Percentiles rank a stretch among this genome's conserved stretches.
phyloP scores from a whole-genome alignment of 768 basidiomycete species.

The Termitomyces sp. region DNA sequence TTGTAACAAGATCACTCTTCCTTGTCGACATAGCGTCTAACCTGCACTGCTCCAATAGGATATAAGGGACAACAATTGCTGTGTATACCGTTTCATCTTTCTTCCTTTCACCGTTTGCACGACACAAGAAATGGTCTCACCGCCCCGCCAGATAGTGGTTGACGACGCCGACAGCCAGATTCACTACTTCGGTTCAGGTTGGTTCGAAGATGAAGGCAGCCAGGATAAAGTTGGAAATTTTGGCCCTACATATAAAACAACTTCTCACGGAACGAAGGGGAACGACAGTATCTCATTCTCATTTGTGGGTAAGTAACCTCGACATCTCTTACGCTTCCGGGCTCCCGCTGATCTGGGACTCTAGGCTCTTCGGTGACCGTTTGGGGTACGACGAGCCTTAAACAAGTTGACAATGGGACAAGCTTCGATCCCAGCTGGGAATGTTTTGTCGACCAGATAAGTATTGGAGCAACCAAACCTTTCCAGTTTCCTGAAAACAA shows the following conservation, averaged over 20 bases:
- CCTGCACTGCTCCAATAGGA: too few species aligned
- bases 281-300: constrained; percentile 24
- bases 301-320: constrained; percentile 22
- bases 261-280: constrained; percentile 25
- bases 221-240: constrained; percentile 26
- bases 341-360: neutral
- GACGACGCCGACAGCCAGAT: constrained; percentile 31
- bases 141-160: constrained; percentile 24
- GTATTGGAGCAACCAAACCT: constrained; percentile 9
- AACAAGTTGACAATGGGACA: constrained; percentile 4
- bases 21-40: too few species aligned
- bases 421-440: constrained; percentile 20
- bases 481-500: constrained; percentile 16
- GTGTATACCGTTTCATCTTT: neutral
- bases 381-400: constrained; percentile 17
- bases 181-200: constrained; percentile 23
- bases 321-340: neutral
- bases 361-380: constrained; percentile 13
- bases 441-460: constrained; percentile 22
- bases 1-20: too few species aligned
- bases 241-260: constrained; percentile 27
- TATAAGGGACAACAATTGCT: too few species aligned
- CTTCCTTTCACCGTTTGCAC: neutral
- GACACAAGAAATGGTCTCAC: neutral
- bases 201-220: constrained; percentile 24